Percentiles rank a stretch among this genome's conserved stretches.
Conservation (phyloP, 225 moss, liverwort and hornwort genomes). For the Marchantia paleacea region DNA sequence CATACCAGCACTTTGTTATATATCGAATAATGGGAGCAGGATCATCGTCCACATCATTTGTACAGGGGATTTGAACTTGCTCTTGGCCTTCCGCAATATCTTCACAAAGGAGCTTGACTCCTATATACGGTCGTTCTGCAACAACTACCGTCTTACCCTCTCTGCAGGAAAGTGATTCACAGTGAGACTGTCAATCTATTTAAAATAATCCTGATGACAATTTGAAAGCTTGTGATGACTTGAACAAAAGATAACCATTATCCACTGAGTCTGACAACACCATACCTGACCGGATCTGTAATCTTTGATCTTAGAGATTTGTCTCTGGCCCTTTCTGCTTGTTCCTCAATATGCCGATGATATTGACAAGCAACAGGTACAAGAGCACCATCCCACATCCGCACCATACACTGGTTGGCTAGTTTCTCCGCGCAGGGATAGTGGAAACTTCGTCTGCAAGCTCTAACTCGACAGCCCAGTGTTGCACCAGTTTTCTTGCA, state of each 20-base stretch:
- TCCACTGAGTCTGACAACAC: not conserved
- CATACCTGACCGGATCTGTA: slow-evolving; percentile 20
- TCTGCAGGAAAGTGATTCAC: slow-evolving; percentile 1
- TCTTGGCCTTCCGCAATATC: slow-evolving; percentile 75
- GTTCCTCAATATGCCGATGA: slow-evolving; percentile 57
- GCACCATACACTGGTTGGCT: slow-evolving; percentile 56
- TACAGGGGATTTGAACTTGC: slow-evolving; percentile 64
- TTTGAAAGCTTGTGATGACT: not conserved
- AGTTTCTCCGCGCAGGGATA: slow-evolving; percentile 88
- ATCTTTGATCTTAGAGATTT: slow-evolving; percentile 26
- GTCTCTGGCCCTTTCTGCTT: slow-evolving; percentile 31
- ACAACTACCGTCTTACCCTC: slow-evolving; percentile 35
- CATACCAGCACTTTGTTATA: slow-evolving; percentile 50
- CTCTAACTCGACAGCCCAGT: slow-evolving; percentile 76
- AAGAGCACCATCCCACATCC: slow-evolving; percentile 88
- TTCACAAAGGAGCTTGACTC: slow-evolving; percentile 64
- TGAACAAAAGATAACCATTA: not conserved
- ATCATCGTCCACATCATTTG: slow-evolving; percentile 89
- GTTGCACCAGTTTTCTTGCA: slow-evolving; percentile 82
- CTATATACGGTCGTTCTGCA: slow-evolving; percentile 42
- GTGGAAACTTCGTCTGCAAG: slow-evolving; percentile 71
- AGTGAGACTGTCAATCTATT: not conserved
- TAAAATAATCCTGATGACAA: not conserved
- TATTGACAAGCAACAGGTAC: slow-evolving; percentile 74
- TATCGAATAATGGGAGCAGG: slow-evolving; percentile 50